Conservation (phyloP, 805 yeast genomes). For the Hyphopichia homilentoma region DNA sequence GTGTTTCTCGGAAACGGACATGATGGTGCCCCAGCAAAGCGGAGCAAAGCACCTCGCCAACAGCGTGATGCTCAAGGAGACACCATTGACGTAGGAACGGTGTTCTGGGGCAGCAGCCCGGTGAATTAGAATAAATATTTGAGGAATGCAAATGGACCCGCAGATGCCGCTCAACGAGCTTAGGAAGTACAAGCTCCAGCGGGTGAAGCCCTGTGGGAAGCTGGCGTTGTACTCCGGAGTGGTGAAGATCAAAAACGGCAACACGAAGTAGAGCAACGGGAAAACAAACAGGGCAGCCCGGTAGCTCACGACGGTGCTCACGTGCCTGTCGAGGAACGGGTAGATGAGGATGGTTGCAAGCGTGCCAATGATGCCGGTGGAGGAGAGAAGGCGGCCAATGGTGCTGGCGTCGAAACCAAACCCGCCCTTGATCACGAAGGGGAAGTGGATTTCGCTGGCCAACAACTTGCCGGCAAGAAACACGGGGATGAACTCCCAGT, state of each 20-base stretch:
- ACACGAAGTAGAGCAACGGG: slow-evolving; percentile 41
- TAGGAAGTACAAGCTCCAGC: slow-evolving; percentile 21
- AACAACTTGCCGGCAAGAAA: slow-evolving; percentile 38
- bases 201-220: slow-evolving; percentile 18
- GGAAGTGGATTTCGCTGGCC: slow-evolving; percentile 35
- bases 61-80: no score
- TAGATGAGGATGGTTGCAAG: slow-evolving; percentile 46
- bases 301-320: slow-evolving; percentile 44
- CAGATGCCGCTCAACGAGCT: background rate
- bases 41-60: no score
- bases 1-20: no score
- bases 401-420: slow-evolving; percentile 43
- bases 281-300: slow-evolving; percentile 35
- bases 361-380: slow-evolving; percentile 53
- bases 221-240: slow-evolving; percentile 27
- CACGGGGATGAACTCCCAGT: slow-evolving; percentile 54
- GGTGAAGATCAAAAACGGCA: slow-evolving; percentile 49
- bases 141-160: background rate
- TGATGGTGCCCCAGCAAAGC: no score
- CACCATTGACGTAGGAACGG: no score
- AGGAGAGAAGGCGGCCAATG: slow-evolving; percentile 49
- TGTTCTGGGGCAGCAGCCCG: no score
- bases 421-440: slow-evolving; percentile 50
- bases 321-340: slow-evolving; percentile 48
- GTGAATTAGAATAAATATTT: no score